Evolutionary conservation across 306 rosid genomes (phyloP), one percentile per base, ranked within the genome.

Genomic region (Ceratonia siliqua): DNA sequence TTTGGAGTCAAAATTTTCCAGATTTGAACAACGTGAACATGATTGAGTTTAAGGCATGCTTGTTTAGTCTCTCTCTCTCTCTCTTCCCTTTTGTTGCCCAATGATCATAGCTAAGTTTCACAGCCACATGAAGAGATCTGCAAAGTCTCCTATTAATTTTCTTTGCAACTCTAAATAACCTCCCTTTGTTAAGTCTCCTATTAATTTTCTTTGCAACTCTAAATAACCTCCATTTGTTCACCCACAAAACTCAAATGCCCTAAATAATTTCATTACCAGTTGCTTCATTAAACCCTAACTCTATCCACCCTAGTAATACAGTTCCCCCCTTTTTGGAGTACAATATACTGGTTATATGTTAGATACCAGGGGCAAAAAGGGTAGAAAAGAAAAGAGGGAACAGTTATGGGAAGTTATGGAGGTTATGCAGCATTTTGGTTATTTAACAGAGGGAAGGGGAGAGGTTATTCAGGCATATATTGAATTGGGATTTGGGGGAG

Each of bases 251-350:
- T 67, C 22, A 36, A 39, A 61, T 17, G 54, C 30, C 6, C 59
- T 54, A 27, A 8, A 17, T 50, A 42, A 62, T 41, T 43, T 74
- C 39, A 67, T 48, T 38, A 38, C 28, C 13, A 20, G 65, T 62
- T 32, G 36, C 63, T 58, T 53, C 39, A 80, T 79, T 50, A 76
- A 67, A 80, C 62, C 41, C 73, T 70, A 39, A 59, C 38, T 46
- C 69, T 53, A 42, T 35, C 27, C 39, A 64, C 68, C 65, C 35
- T n/a, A n/a, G n/a, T n/a, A n/a, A n/a, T n/a, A 35, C 33, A 28
- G 28, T 27, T 56, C 14, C 24, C 66, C 9, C 61, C 13, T 35
- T 5, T 20, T 52, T 12, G 41, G 22, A 45, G 22, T 13, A 54
- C 15, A 72, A 72, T 33, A 36, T 46, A 70, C 56, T 68, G 59